A percentile compares a stretch with the other conserved stretches of the same genome.
These are phyloP conservation scores for Zygosaccharomyces lentus DNA, from an alignment of 805 yeast genomes.

Conservation along the genomic window DNA sequence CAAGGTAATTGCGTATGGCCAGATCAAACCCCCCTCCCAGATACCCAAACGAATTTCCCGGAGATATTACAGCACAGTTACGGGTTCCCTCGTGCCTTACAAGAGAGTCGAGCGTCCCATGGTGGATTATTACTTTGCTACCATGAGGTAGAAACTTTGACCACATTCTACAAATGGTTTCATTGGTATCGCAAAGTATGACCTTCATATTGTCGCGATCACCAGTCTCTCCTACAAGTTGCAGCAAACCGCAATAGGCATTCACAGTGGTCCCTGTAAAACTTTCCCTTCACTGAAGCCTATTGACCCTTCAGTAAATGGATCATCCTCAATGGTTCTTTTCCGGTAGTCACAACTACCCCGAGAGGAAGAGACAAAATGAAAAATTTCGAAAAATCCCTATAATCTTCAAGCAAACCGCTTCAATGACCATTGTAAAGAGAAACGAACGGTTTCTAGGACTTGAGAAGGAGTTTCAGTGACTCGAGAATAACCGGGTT, in stretches of 20 bases:
- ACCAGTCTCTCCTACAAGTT: not conserved
- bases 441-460: not conserved
- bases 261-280: not conserved
- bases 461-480: not conserved
- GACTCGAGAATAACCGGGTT: not conserved
- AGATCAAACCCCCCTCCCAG: slow-evolving; percentile 51
- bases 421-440: not conserved
- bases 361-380: slow-evolving; percentile 3
- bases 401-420: not conserved
- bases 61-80: slow-evolving; percentile 40
- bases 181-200: slow-evolving; percentile 24
- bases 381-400: not conserved
- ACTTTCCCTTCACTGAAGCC: not conserved
- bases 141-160: slow-evolving; percentile 11
- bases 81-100: slow-evolving; percentile 9
- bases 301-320: not conserved
- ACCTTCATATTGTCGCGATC: slow-evolving; percentile 8
- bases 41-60: slow-evolving; percentile 49
- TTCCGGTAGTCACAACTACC: not conserved
- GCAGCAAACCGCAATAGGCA: not conserved
- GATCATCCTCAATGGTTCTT: not conserved
- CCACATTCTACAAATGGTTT: slow-evolving; percentile 18
- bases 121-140: slow-evolving; percentile 11
- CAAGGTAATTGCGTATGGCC: slow-evolving; percentile 27
- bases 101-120: slow-evolving; percentile 15